A percentile compares a stretch with the other conserved stretches of the same genome.
Evolutionary conservation across 345 rosid genomes (phyloP).

Genomic region (Cardiospermum halicacabum): DNA sequence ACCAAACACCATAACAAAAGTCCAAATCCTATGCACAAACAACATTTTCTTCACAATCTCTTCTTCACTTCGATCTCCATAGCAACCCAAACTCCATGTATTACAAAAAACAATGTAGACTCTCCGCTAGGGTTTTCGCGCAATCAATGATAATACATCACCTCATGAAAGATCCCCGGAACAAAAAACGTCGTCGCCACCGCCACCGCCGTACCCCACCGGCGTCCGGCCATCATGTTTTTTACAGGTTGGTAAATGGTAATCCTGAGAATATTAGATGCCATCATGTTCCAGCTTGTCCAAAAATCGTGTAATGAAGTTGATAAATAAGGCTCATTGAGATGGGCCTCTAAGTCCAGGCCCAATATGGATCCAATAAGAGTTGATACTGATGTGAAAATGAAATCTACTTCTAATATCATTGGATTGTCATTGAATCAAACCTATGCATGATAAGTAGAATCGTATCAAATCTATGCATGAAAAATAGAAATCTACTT

Average conservation of each 20-base stretch:
- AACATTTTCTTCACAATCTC: too few species aligned
- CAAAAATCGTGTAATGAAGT: conserved; percentile 79
- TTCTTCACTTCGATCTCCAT: neutral
- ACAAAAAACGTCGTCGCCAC: conserved; percentile 42
- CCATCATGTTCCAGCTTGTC: conserved; percentile 80
- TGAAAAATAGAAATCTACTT: too few species aligned
- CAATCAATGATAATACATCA: conserved; percentile 33
- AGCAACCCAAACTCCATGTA: conserved; percentile 45
- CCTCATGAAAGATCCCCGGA: conserved; percentile 49
- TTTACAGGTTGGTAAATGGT: conserved; percentile 45
- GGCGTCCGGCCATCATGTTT: neutral
- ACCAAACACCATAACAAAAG: too few species aligned
- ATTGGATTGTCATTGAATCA: neutral
- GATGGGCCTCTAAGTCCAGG: conserved; percentile 52
- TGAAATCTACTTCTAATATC: too few species aligned
- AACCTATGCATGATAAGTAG: too few species aligned
- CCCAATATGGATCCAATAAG: conserved; percentile 33
- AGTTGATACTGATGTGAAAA: conserved; percentile 28
- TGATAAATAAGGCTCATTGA: conserved; percentile 51
- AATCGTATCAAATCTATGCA: too few species aligned
- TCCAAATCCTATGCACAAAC: too few species aligned
- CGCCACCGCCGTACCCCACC: conserved; percentile 28
- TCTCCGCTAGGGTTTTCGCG: conserved; percentile 61
- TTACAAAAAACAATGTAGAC: conserved; percentile 54
- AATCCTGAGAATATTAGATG: conserved; percentile 38